Evolutionary conservation across 169 alveolate species (phyloP).

Genomic region (Fabrea salina): DNA sequence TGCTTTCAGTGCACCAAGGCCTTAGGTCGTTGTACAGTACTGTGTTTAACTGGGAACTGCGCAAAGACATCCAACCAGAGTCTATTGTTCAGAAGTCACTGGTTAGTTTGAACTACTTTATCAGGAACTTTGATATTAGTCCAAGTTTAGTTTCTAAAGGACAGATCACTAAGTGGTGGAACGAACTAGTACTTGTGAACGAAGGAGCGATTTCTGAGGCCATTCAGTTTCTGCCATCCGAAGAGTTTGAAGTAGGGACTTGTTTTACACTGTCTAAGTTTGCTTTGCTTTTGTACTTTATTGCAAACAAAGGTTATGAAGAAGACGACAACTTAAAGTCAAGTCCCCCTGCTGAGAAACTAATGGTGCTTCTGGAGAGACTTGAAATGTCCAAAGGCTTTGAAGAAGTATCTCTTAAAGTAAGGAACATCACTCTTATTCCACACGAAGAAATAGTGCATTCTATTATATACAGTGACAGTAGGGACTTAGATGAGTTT

Average conservation of each 20-base stretch:
- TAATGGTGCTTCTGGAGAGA: conserved; percentile 53
- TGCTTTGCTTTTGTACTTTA: conserved; percentile 12
- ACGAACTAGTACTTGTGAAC: background rate
- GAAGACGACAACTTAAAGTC: background rate
- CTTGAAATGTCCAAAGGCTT: conserved; percentile 44
- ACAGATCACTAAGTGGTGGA: conserved; percentile 32
- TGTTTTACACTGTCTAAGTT: conserved; percentile 39
- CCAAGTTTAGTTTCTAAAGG: conserved; percentile 49
- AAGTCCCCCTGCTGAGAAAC: conserved; percentile 31
- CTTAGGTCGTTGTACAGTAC: conserved; percentile 37
- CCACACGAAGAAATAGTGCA: background rate
- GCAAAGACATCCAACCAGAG: conserved; percentile 14
- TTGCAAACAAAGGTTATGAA: background rate
- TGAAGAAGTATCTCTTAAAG: background rate
- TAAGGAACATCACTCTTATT: background rate
- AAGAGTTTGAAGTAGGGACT: conserved; percentile 35
- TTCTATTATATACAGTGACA: background rate
- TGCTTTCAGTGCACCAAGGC: conserved; percentile 21
- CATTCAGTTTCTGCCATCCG: background rate
- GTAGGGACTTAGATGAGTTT: background rate
- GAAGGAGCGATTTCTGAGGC: conserved; percentile 16
- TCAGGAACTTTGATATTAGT: conserved; percentile 53
- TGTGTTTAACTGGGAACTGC: conserved; percentile 52
- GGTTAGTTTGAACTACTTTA: conserved; percentile 33
- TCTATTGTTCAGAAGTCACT: conserved; percentile 28